These are phyloP conservation scores for Pythium utonaiense DNA, from an alignment of 352 stramenopile species.

Conservation along the genomic window DNA sequence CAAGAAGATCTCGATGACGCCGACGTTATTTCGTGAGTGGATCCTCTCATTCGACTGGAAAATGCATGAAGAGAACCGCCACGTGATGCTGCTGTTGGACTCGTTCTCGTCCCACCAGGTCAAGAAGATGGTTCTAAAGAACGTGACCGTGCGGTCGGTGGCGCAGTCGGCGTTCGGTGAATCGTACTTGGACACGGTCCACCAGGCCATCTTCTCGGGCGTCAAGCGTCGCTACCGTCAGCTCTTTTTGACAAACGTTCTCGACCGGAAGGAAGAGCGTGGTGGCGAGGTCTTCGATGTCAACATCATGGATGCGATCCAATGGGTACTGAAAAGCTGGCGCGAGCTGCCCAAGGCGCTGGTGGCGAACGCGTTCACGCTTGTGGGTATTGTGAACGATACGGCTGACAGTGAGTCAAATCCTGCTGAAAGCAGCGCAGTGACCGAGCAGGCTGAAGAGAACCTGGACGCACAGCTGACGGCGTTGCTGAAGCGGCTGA, in stretches of 20 bases:
- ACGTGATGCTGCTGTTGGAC: constrained; percentile 68
- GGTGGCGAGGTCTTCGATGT: constrained; percentile 40
- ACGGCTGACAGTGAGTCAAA: constrained; percentile 12
- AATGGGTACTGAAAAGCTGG: constrained; percentile 56
- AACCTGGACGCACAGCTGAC: constrained; percentile 57
- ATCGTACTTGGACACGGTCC: constrained; percentile 37
- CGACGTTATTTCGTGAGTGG: constrained; percentile 78
- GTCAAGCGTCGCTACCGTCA: constrained; percentile 64
- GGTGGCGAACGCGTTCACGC: constrained; percentile 46
- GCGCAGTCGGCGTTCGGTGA: constrained; percentile 31
- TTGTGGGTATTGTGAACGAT: constrained; percentile 30
- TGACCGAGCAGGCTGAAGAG: constrained; percentile 27
- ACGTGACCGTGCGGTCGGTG: constrained; percentile 57
- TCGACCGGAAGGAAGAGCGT: constrained; percentile 27
- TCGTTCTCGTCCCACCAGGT: constrained; percentile 51
- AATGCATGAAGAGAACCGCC: constrained; percentile 70
- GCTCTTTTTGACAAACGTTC: constrained; percentile 38
- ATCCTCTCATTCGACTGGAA: constrained; percentile 70
- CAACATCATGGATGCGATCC: constrained; percentile 42
- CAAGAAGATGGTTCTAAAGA: constrained; percentile 56
- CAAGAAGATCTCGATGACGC: constrained; percentile 63
- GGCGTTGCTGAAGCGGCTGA: constrained; percentile 45
- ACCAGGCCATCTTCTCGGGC: constrained; percentile 36
- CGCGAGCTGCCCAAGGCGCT: constrained; percentile 46
- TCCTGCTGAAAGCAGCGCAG: not conserved